Evolutionary conservation across 345 rosid species (phyloP), one percentile per base, ranked within the genome.

Genomic region (Garcia nutans): DNA sequence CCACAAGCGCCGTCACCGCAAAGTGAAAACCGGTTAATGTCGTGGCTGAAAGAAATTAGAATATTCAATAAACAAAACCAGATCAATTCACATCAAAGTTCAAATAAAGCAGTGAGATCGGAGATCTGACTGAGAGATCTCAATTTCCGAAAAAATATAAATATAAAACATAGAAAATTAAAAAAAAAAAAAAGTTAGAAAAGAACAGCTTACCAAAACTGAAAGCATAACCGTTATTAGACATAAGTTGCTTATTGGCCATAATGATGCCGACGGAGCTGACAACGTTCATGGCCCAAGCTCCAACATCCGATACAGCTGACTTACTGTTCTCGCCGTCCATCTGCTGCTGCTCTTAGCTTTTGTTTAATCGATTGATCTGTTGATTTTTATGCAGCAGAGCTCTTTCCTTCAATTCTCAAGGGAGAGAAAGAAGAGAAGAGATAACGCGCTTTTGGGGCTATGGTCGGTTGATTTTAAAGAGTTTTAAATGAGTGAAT

Each of bases 221-320:
- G 77, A 95, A 95, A 74, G 86, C 89, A 68, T 87, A 93, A 49
- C 99, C 98, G 52, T 76, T 70, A 69, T 93, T 69, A 6, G 97
- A 87, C 98, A 95, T 93, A 67, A 95, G 97, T 85, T 91, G 98
- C 88, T 95, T 95, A 83, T 95, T 95, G 61, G 93, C 98, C 99
- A 95, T 91, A 61, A 93, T 95, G 76, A 95, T 89, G 31, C 98
- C 97, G 50, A 95, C 97, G 72, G 98, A 95, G 86, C 98, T 95
- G 33, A 93, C 24, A 8, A 92, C 87, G 74, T 94, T 95, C 98
- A 93, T 91, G 54, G 86, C 97, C 99, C 98, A 95, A 1, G 99
- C 98, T 22, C 99, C 97, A 16, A 89, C 87, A 77, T 95, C 92
- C 0, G 99, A 95, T 16, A 95, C 94, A 15, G 92, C 71, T 73